phyloP scores from a whole-genome alignment of 352 stramenopile species.

The Lagenidium sp. region DNA sequence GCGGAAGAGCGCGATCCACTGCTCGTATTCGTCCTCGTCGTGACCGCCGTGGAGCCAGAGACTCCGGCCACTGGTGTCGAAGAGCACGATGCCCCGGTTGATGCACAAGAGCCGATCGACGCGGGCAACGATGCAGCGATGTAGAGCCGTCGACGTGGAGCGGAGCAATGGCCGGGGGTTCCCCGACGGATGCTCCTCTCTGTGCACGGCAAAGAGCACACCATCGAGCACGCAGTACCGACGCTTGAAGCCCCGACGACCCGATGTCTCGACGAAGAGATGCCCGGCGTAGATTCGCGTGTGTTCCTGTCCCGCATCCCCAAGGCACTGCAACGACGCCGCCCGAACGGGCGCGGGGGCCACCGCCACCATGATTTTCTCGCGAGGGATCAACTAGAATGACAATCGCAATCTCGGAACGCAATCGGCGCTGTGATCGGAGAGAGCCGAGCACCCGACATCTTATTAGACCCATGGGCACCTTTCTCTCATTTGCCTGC shows the following conservation, averaged over 20 bases:
- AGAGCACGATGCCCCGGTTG: conserved; percentile 30
- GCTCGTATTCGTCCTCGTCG: conserved; percentile 20
- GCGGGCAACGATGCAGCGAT: conserved; percentile 10
- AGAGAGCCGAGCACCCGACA: too few relatives aligned
- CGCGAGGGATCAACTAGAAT: too few relatives aligned
- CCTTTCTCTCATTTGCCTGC: neutral
- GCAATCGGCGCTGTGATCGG: too few relatives aligned
- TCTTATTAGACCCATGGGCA: neutral
- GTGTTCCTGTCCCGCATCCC: too few relatives aligned
- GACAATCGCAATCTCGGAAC: too few relatives aligned
- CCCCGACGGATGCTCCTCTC: neutral
- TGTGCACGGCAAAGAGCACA: conserved; percentile 17
- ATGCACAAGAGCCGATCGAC: conserved; percentile 31
- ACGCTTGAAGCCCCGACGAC: conserved; percentile 24
- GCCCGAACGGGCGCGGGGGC: too few relatives aligned
- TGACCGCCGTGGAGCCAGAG: conserved; percentile 30
- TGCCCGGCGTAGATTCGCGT: conserved; percentile 20
- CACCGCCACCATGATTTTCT: too few relatives aligned
- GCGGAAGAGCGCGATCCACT: conserved; percentile 22
- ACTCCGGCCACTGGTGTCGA: conserved; percentile 13
- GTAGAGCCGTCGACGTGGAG: too few relatives aligned
- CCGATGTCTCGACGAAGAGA: conserved; percentile 19
- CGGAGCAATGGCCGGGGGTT: neutral
- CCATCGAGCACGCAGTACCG: conserved; percentile 37
- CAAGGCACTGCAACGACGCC: too few relatives aligned